Evolutionary conservation across 208 protist genomes (phyloP), one percentile per base, ranked within the genome.

Genomic region (Phytomonas sp.): DNA sequence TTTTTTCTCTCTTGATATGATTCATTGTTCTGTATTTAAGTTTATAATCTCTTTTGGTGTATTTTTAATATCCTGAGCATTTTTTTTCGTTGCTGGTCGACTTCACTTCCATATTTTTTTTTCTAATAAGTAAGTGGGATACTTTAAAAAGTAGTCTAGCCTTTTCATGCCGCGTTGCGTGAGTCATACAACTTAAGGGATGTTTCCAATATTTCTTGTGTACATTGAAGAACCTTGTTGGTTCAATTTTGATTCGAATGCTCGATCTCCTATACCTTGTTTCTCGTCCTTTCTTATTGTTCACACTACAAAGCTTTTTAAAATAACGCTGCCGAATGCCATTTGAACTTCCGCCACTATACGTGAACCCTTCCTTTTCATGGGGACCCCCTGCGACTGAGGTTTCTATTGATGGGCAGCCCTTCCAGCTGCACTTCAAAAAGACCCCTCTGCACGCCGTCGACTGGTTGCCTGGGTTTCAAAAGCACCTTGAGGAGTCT

Each of bases 361-460:
- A 89, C 77, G 76, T 92, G 37, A 89, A 84, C 68, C 74, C 80
- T 40, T 78, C 77, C 60, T 91, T 88, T 68, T 72, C 82, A 36
- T 96, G 91, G 91, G 91, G 91, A 15, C 91, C 91, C 11, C 91
- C 91, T 46, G 78, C 67, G 71, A 81, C 73, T 59, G 86, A 94
- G 82, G 84, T 92, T 63, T 74, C 79, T 56, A 59, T 92, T 56
- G 88, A 88, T 36, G 83, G 80, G 6, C 66, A 79, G 61, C 61
- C 75, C 11, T 85, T 93, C 46, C 63, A 79, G 65, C 78, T 92
- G 11, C 93, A 89, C 76, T 82, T 83, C 46, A 94, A 94, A 76
- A 66, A 36, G 1, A 83, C 91, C 62, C 34, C 72, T 17, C 71
- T 93, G 26, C 33, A 62, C 26, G 74, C 81, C 0, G 65, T 89